Evolutionary conservation across 202 grass and related monocot species (phyloP), one percentile per base, ranked within the genome.

Genomic region (Brachypodium distachyon): DNA sequence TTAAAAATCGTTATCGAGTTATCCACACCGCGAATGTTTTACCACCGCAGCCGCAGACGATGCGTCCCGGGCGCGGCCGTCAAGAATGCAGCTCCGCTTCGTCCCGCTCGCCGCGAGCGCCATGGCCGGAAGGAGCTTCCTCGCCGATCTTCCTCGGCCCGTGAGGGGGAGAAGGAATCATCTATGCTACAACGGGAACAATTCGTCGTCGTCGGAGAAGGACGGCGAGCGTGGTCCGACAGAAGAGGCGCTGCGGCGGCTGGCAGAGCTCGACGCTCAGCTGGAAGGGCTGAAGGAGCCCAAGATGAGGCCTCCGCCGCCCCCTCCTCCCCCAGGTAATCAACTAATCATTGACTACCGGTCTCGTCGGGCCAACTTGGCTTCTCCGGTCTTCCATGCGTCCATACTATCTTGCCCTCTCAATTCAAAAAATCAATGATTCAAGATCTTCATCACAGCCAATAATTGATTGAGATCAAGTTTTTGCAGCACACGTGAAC

Each of bases 211-310:
- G 47, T 28, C 58, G 71, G 47, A 71, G 65, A 37, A 73, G 21
- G 72, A 41, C 6, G 22, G 65, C 53, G 74, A 77, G 31, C 73
- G 29, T 36, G 19, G 56, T 7, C 0, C 85, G 5, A 8, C 61
- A 3, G 79, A 70, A 14, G 86, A 86, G 76, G 68, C 84, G 9
- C 74, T 77, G 42, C 84, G 69, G 55, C 82, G 89, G 59, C 76
- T 96, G 52, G 87, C 48, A 48, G 61, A 86, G 60, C 93, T 96
- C 23, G 93, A 96, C 68, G 42, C 72, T 61, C 87, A 93, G 79
- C 75, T 96, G 33, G 75, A 90, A 41, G 78, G 69, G 34, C 87
- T 96, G 13, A 72, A 81, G 19, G 77, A 96, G 37, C 82, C 67
- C 11, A 82, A 71, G 77, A 80, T 82, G 31, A 75, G 77, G 34